These are phyloP conservation scores for Lecanicillium sp. DNA, from an alignment of 2,329 filamentous ascomycete genomes.

Conservation along the genomic window DNA sequence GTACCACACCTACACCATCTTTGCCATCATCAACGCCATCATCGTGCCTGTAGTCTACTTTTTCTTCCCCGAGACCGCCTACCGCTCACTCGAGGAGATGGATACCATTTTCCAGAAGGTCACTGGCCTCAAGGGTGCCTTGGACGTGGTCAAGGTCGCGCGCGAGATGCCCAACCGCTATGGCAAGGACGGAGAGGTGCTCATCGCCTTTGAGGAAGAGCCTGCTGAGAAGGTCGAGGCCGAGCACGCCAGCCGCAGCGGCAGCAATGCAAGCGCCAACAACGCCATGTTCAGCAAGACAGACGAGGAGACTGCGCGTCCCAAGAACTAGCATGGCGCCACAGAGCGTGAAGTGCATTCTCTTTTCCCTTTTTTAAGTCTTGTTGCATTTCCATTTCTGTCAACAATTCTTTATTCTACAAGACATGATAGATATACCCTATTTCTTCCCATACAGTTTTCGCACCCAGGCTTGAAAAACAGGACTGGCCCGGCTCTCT, in stretches of 20 bases:
- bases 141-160: constrained; percentile 33
- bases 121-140: constrained; percentile 32
- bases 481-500: not conserved
- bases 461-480: not conserved
- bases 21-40: constrained; percentile 58
- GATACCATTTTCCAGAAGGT: constrained; percentile 57
- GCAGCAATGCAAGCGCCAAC: constrained; percentile 22
- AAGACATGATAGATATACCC: constrained; percentile 13
- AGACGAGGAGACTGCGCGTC: constrained; percentile 31
- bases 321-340: not conserved
- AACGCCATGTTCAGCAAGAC: constrained; percentile 24
- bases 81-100: constrained; percentile 61
- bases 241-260: constrained; percentile 24
- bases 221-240: constrained; percentile 20
- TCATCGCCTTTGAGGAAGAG: constrained; percentile 40
- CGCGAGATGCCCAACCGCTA: constrained; percentile 48
- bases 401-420: not conserved
- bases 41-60: constrained; percentile 54
- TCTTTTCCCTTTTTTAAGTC: not conserved
- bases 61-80: constrained; percentile 61
- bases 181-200: constrained; percentile 52
- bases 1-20: constrained; percentile 59
- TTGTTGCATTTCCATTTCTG: not conserved
- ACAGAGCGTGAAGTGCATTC: not conserved
- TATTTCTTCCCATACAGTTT: constrained; percentile 1